Evolutionary conservation across 352 stramenopile species (phyloP).

Genomic region (Pythium pyrilobum): DNA sequence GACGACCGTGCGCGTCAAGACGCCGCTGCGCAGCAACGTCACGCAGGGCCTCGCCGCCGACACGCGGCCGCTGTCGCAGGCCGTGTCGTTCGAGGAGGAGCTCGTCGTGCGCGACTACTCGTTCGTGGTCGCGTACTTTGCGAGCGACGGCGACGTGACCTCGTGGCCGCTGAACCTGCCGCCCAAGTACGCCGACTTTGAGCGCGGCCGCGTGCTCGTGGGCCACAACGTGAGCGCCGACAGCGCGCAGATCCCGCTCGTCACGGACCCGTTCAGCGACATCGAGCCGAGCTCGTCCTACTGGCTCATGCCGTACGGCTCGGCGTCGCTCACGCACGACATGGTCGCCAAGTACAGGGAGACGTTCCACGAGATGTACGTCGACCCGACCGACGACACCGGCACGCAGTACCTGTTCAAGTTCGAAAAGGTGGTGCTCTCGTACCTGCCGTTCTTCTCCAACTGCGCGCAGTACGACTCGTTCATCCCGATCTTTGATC

Average conservation of each 20-base stretch:
- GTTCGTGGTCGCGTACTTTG: slow-evolving; percentile 87
- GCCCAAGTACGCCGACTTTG: slow-evolving; percentile 90
- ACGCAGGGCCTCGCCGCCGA: slow-evolving; percentile 61
- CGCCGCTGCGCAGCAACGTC: slow-evolving; percentile 62
- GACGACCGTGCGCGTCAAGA: slow-evolving; percentile 80
- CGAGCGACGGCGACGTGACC: slow-evolving; percentile 49
- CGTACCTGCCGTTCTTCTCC: slow-evolving; percentile 96
- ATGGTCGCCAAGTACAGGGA: slow-evolving; percentile 94
- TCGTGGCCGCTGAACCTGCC: slow-evolving; percentile 92
- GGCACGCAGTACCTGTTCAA: slow-evolving; percentile 56
- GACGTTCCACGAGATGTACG: slow-evolving; percentile 91
- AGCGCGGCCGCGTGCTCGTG: slow-evolving; percentile 91
- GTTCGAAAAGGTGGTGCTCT: slow-evolving; percentile 83
- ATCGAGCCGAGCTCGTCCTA: slow-evolving; percentile 49
- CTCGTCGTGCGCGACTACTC: slow-evolving; percentile 83
- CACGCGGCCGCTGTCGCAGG: slow-evolving; percentile 61
- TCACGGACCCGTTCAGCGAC: slow-evolving; percentile 69
- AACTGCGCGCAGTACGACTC: slow-evolving; percentile 96
- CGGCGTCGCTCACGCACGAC: slow-evolving; percentile 71
- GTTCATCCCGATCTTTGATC: slow-evolving; percentile 90
- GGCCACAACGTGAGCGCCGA: slow-evolving; percentile 89
- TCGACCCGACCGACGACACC: slow-evolving; percentile 38
- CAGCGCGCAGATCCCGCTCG: slow-evolving; percentile 58
- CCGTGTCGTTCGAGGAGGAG: slow-evolving; percentile 83
- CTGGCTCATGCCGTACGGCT: slow-evolving; percentile 70